These are phyloP conservation scores for Dalbergia cultrata DNA, from an alignment of 306 rosid species.

Conservation along the genomic window DNA sequence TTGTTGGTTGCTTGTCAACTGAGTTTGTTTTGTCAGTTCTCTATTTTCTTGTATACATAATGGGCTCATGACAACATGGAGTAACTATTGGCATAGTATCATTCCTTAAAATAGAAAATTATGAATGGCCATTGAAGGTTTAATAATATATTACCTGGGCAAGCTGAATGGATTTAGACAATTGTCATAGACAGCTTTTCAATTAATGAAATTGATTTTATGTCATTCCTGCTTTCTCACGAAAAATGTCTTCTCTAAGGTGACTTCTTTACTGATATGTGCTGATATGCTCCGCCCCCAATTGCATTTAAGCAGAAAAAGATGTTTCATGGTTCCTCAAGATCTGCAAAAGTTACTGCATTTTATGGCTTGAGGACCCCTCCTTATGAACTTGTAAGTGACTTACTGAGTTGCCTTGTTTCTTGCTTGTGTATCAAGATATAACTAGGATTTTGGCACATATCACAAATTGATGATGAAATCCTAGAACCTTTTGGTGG, in stretches of 20 bases:
- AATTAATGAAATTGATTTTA: slow-evolving; percentile 23
- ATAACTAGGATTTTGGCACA: slow-evolving; percentile 27
- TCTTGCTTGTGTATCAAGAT: slow-evolving; percentile 32
- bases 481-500: background rate
- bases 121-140: background rate
- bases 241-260: background rate
- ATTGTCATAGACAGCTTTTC: background rate
- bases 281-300: slow-evolving; percentile 31
- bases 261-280: slow-evolving; percentile 16
- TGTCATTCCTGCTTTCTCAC: slow-evolving; percentile 19
- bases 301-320: slow-evolving; percentile 55
- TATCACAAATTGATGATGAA: slow-evolving; percentile 11
- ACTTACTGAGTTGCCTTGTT: slow-evolving; percentile 30
- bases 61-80: slow-evolving; percentile 15
- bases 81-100: slow-evolving; percentile 19
- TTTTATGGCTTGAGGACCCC: slow-evolving; percentile 91
- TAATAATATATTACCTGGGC: slow-evolving; percentile 13
- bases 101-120: slow-evolving; percentile 17
- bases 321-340: slow-evolving; percentile 47
- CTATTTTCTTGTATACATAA: background rate
- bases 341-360: slow-evolving; percentile 63
- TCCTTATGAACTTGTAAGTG: slow-evolving; percentile 84
- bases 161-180: slow-evolving; percentile 18
- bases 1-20: slow-evolving; percentile 14
- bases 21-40: slow-evolving; percentile 2